These are phyloP conservation scores for Papiliotrema terrestris DNA, from an alignment of 1,284 basidiomycete genomes.

Conservation along the genomic window DNA sequence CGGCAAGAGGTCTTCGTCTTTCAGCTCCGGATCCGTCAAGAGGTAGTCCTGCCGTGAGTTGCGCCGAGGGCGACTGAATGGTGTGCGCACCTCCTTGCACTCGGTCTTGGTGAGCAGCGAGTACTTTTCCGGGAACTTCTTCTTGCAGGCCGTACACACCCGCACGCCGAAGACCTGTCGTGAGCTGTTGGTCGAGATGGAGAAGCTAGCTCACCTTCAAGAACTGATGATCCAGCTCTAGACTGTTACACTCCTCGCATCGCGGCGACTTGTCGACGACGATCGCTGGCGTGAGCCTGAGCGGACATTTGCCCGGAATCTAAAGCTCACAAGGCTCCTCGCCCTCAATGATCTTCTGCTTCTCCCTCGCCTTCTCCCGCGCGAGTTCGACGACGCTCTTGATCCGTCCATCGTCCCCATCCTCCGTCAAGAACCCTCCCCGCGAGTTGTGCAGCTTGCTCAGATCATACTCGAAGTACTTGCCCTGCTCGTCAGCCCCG, in stretches of 20 bases:
- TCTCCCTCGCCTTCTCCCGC: conserved; percentile 60
- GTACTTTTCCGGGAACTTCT: conserved; percentile 84
- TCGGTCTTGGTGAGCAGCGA: conserved; percentile 97
- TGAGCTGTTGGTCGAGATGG: neutral
- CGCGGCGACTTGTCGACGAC: conserved; percentile 67
- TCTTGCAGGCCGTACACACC: conserved; percentile 87
- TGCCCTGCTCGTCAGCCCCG: conserved; percentile 45
- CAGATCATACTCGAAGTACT: conserved; percentile 94
- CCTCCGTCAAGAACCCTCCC: conserved; percentile 71
- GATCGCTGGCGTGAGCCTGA: conserved; percentile 26
- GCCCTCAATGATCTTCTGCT: conserved; percentile 67
- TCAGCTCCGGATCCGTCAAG: conserved; percentile 84
- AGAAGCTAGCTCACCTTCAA: conserved; percentile 49
- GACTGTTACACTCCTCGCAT: conserved; percentile 73
- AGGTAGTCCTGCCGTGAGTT: conserved; percentile 67
- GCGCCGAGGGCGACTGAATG: neutral
- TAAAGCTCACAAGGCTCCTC: conserved; percentile 58
- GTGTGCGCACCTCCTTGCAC: conserved; percentile 75
- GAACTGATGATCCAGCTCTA: conserved; percentile 80
- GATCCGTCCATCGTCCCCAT: conserved; percentile 55
- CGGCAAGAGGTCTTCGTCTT: conserved; percentile 85
- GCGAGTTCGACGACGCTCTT: conserved; percentile 67
- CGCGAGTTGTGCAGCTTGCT: conserved; percentile 90
- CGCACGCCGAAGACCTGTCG: conserved; percentile 58
- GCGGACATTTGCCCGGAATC: neutral